These are phyloP conservation scores for Eucalyptus erythrocorys DNA, from an alignment of 345 rosid genomes.

Conservation along the genomic window DNA sequence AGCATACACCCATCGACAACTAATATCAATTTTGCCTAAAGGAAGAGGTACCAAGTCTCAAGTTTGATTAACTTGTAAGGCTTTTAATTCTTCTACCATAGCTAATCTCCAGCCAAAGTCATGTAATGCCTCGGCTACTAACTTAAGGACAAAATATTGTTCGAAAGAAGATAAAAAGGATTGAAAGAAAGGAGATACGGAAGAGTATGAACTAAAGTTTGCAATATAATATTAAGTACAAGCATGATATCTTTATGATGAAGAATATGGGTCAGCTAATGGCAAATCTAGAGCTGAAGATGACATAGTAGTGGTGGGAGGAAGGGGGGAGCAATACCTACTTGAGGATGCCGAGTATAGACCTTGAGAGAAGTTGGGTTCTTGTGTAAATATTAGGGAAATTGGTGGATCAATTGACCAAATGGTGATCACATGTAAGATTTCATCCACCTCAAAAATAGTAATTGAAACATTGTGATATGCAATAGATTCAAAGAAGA, in stretches of 20 bases:
- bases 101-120: background rate
- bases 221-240: background rate
- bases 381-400: background rate
- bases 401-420: background rate
- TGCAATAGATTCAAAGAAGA: background rate
- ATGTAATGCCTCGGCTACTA: background rate
- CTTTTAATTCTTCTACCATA: background rate
- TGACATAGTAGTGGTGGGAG: background rate
- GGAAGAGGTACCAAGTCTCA: background rate
- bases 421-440: background rate
- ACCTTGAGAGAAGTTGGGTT: background rate
- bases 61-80: background rate
- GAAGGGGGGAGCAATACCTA: background rate
- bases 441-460: background rate
- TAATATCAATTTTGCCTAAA: background rate
- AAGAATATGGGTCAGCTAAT: no score
- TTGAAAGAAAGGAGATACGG: background rate
- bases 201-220: background rate
- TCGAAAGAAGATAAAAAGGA: background rate
- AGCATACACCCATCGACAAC: no score
- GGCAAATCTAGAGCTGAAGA: background rate
- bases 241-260: background rate
- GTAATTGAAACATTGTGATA: background rate
- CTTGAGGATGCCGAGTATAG: background rate
- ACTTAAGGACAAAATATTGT: background rate